These are phyloP conservation scores for Lipomyces oligophaga DNA, from an alignment of 805 yeast genomes.

Conservation along the genomic window DNA sequence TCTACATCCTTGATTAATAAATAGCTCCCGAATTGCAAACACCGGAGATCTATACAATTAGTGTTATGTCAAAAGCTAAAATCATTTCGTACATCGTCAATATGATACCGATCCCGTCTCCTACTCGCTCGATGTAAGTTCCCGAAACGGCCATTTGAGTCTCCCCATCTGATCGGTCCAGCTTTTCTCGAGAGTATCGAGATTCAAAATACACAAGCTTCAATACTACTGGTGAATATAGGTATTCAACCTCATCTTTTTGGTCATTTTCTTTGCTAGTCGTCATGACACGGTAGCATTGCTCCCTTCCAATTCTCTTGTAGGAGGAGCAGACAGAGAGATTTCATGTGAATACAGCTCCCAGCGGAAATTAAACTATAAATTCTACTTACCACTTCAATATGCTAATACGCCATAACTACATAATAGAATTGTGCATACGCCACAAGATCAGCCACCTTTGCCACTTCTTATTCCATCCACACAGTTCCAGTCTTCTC, in stretches of 20 bases:
- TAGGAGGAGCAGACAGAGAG: too few species aligned
- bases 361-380: too few species aligned
- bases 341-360: too few species aligned
- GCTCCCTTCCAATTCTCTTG: too few species aligned
- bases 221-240: neutral
- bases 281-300: too few species aligned
- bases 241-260: neutral
- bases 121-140: conserved; percentile 8
- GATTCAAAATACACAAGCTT: neutral
- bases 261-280: neutral
- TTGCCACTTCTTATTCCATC: too few species aligned
- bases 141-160: conserved; percentile 12
- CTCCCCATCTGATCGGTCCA: too few species aligned
- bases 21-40: conserved; percentile 6
- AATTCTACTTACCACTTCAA: too few species aligned
- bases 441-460: too few species aligned
- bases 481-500: too few species aligned
- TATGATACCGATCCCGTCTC: conserved; percentile 10
- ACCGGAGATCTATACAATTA: conserved; percentile 10
- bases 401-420: too few species aligned
- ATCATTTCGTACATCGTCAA: conserved; percentile 11
- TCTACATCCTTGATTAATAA: neutral
- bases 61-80: neutral
- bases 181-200: conserved; percentile 10
- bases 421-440: too few species aligned